Evolutionary conservation across 2,329 filamentous ascomycete species (phyloP), one percentile per base, ranked within the genome.

Genomic region (Lasiodiplodia hormozganensis): DNA sequence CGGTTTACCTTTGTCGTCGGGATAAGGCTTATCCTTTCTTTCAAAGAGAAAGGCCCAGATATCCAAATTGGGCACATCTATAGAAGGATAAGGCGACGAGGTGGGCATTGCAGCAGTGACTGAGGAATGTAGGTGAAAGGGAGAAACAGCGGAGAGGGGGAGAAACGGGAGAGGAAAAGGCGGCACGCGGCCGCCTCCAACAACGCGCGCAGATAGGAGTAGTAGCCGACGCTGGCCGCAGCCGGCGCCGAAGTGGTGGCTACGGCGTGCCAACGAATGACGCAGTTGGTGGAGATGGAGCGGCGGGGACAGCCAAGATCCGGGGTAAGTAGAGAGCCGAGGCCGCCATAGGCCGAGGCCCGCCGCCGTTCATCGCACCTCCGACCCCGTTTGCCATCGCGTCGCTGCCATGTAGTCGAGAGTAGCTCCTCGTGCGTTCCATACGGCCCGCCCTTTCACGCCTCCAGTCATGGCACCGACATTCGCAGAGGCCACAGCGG

Each of bases 31-130:
- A 72, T 90, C 84, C 72, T 87, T 89, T 68, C 86, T 83, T 73
- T 94, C 90, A 75, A 97, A 94, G 56, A 96, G 82, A 69, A 94
- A 89, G 0, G 85, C 85, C 92, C 92, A 97, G 60, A 97, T 77
- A 78, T 96, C 93, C 67, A 90, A 81, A 72, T 90, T 82, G 0
- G 94, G 94, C 51, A 97, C 89, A 23, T 89, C 83, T 47, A 96
- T 74, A 8, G 84, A 78, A 1, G 88, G 84, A 75, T 89, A 93
- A 0, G 82, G 81, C 3, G 93, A 94, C 57, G 87, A 83, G 74
- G 90, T 85, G 70, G 92, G 90, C 93, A 96, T 96, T 62, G 57
- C 49, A 28, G 16, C 18, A 40, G 56, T 8, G 21, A 31, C 40
- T 25, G 23, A 56, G 34, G 21, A 40, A 16, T n/a, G 62, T n/a